A percentile compares a stretch with the other conserved stretches of the same genome.
Evolutionary conservation across 2,329 filamentous ascomycete genomes (phyloP).

Genomic region (Thielaviopsis euricoi): DNA sequence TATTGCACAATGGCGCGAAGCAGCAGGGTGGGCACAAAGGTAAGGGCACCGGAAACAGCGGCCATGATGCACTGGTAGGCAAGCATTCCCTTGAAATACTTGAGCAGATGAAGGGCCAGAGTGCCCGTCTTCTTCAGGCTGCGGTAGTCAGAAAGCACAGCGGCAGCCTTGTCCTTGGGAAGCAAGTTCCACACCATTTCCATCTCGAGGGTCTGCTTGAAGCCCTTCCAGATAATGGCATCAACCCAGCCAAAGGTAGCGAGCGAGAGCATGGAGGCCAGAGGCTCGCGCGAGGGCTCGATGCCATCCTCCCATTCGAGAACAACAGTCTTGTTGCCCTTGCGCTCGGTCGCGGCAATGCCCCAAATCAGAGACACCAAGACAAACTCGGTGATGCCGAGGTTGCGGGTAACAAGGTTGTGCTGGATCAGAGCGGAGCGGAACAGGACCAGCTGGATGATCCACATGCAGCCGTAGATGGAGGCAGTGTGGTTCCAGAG

Average conservation of each 20-base stretch:
- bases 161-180: constrained; percentile 72
- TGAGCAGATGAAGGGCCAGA: constrained; percentile 64
- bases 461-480: constrained; percentile 72
- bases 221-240: constrained; percentile 74
- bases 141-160: constrained; percentile 67
- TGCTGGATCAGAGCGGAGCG: constrained; percentile 71
- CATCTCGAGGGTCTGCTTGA: constrained; percentile 68
- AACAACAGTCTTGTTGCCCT: constrained; percentile 78
- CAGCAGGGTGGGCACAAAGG: constrained; percentile 80
- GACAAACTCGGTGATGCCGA: constrained; percentile 59
- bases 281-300: constrained; percentile 70
- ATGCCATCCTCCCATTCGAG: constrained; percentile 81
- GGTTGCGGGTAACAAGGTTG: constrained; percentile 41
- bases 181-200: constrained; percentile 82
- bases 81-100: constrained; percentile 66
- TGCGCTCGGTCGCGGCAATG: constrained; percentile 67
- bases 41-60: constrained; percentile 61
- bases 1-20: constrained; percentile 86
- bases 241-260: constrained; percentile 87
- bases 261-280: constrained; percentile 76
- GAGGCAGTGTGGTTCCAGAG: constrained; percentile 87
- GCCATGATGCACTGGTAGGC: constrained; percentile 69
- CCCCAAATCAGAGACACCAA: constrained; percentile 57
- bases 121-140: constrained; percentile 68
- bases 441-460: constrained; percentile 60